Conservation (phyloP, 2,329 filamentous ascomycete genomes). For the Pyrenophora teres region DNA sequence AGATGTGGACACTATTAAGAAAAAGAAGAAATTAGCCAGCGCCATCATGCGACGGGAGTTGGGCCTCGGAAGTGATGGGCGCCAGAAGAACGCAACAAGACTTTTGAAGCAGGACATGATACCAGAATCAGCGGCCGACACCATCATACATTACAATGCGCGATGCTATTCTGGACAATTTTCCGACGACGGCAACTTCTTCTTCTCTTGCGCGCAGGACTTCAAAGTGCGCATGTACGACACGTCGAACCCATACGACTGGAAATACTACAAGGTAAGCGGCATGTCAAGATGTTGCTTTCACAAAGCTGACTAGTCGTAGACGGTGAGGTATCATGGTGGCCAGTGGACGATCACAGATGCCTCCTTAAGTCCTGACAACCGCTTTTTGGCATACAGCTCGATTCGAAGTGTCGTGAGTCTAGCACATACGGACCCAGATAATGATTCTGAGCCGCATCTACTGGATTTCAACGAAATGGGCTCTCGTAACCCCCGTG, state of each 20-base stretch:
- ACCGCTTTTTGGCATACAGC: slow-evolving; percentile 87
- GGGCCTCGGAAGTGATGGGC: slow-evolving; percentile 65
- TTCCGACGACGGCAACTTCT: slow-evolving; percentile 96
- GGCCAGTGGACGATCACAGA: slow-evolving; percentile 97
- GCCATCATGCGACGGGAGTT: slow-evolving; percentile 82
- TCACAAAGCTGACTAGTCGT: slow-evolving; percentile 50
- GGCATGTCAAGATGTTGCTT: background rate
- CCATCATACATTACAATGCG: slow-evolving; percentile 83
- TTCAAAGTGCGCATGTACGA: slow-evolving; percentile 97
- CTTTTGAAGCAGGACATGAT: slow-evolving; percentile 78
- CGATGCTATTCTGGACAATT: slow-evolving; percentile 96
- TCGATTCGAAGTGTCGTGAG: slow-evolving; percentile 85
- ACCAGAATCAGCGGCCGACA: slow-evolving; percentile 76
- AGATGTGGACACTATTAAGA: slow-evolving; percentile 58
- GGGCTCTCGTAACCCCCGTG: slow-evolving; percentile 44
- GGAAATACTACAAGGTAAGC: slow-evolving; percentile 89
- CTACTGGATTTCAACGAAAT: slow-evolving; percentile 72
- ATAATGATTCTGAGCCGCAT: slow-evolving; percentile 78
- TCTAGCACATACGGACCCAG: slow-evolving; percentile 83
- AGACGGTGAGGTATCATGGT: slow-evolving; percentile 80
- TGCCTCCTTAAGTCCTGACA: slow-evolving; percentile 87
- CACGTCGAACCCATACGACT: slow-evolving; percentile 91
- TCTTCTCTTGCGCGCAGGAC: slow-evolving; percentile 89
- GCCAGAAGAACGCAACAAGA: slow-evolving; percentile 64
- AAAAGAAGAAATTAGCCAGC: slow-evolving; percentile 65